phyloP scores from a whole-genome alignment of 192 early-diverging fungal species.

The Podila clonocystis region DNA sequence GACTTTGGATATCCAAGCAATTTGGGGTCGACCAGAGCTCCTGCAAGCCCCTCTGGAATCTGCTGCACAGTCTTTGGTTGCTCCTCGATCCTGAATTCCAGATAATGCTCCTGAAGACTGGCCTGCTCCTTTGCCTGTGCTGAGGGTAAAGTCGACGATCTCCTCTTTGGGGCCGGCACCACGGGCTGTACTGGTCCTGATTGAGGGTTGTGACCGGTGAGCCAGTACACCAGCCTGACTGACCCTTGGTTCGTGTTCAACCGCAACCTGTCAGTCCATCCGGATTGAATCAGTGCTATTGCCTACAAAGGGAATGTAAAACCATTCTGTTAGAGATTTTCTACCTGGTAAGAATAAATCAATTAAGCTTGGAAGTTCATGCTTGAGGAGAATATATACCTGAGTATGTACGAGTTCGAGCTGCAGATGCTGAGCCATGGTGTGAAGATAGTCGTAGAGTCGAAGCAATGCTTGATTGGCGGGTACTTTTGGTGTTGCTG shows the following conservation, averaged over 20 bases:
- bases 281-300: slow-evolving; percentile 36
- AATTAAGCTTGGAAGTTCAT: too few relatives aligned
- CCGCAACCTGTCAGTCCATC: slow-evolving; percentile 57
- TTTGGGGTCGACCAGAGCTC: slow-evolving; percentile 50
- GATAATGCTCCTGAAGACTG: slow-evolving; percentile 35
- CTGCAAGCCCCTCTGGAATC: slow-evolving; percentile 43
- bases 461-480: slow-evolving; percentile 70
- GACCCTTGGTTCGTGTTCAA: slow-evolving; percentile 38
- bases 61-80: slow-evolving; percentile 1
- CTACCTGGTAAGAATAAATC: too few relatives aligned
- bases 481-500: slow-evolving; percentile 5
- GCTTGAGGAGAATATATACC: slow-evolving; percentile 31
- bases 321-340: neutral
- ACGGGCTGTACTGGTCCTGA: slow-evolving; percentile 7
- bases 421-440: slow-evolving; percentile 70
- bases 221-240: slow-evolving; percentile 57
- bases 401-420: slow-evolving; percentile 77
- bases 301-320: slow-evolving; percentile 7
- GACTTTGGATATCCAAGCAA: slow-evolving; percentile 60
- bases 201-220: slow-evolving; percentile 12
- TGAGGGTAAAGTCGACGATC: slow-evolving; percentile 14
- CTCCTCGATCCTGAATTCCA: slow-evolving; percentile 47
- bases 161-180: slow-evolving; percentile 18
- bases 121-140: neutral
- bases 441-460: slow-evolving; percentile 81